A percentile compares a stretch with the other conserved stretches of the same genome.
Conservation (phyloP, 164 flowering plant species). For the Brasenia schreberi region DNA sequence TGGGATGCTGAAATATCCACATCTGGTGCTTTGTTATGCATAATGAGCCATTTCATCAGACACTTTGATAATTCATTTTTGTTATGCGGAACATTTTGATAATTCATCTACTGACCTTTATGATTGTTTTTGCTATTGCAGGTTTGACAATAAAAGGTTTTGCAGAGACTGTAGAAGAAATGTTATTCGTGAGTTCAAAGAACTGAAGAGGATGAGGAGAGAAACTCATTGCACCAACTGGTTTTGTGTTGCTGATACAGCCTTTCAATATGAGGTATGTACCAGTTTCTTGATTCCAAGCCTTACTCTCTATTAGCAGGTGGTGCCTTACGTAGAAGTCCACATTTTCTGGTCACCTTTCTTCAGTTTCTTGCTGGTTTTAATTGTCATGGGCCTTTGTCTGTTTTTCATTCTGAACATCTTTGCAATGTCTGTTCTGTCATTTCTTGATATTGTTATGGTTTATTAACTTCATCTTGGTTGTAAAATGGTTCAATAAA, state of each 20-base stretch:
- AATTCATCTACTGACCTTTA: not conserved
- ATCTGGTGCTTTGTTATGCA: too few relatives aligned
- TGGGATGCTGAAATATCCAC: too few relatives aligned
- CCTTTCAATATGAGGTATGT: conserved; percentile 83
- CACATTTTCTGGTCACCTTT: too few relatives aligned
- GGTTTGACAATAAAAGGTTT: conserved; percentile 98
- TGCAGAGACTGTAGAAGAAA: conserved; percentile 98
- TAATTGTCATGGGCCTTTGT: too few relatives aligned
- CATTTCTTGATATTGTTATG: too few relatives aligned
- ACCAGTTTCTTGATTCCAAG: not conserved
- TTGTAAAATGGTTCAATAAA: too few relatives aligned
- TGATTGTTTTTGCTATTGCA: conserved; percentile 21
- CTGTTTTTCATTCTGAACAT: too few relatives aligned
- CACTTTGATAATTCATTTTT: not conserved
- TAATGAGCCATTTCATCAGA: not conserved
- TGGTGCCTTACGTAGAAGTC: too few relatives aligned
- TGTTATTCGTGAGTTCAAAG: conserved; percentile 97
- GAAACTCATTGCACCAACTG: conserved; percentile 83
- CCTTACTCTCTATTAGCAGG: too few relatives aligned
- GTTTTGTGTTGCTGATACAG: conserved; percentile 95
- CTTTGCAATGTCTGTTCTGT: too few relatives aligned
- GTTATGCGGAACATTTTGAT: not conserved
- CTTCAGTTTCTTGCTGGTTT: too few relatives aligned
- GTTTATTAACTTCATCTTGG: too few relatives aligned
- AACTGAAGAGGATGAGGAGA: conserved; percentile 80